Evolutionary conservation across 257 asterid species (phyloP).

Genomic region (Echites panduratus): DNA sequence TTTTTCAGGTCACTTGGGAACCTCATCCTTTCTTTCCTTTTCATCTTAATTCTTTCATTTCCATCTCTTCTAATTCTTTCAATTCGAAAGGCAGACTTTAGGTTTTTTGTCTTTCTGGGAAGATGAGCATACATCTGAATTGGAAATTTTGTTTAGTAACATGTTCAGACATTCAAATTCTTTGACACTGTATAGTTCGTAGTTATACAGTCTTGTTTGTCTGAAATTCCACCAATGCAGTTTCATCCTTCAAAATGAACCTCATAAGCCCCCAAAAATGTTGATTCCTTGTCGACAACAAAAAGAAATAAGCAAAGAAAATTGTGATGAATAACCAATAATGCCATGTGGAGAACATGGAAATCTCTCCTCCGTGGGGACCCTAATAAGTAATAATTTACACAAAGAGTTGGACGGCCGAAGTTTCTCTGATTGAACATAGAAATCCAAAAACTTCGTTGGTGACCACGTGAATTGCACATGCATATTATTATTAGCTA

Average conservation of each 20-base stretch:
- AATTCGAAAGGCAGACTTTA: too few species aligned
- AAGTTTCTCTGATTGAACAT: constrained; percentile 19
- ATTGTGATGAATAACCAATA: neutral
- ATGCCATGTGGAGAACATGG: constrained; percentile 50
- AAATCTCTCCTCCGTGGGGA: constrained; percentile 16
- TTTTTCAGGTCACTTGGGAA: too few species aligned
- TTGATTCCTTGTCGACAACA: neutral
- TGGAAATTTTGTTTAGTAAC: too few species aligned
- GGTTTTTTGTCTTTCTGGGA: too few species aligned
- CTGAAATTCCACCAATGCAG: too few species aligned
- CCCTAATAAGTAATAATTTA: constrained; percentile 36
- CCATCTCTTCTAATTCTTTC: too few species aligned
- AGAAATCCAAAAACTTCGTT: constrained; percentile 18
- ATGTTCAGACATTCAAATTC: too few species aligned
- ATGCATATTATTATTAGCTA: constrained; percentile 16
- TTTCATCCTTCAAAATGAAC: neutral
- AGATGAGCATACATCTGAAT: too few species aligned
- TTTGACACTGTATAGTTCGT: too few species aligned
- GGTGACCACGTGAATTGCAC: constrained; percentile 46
- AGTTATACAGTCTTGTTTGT: too few species aligned
- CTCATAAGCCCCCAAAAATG: neutral
- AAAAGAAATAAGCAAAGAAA: neutral
- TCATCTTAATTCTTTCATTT: too few species aligned
- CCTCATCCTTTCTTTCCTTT: too few species aligned
- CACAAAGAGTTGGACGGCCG: constrained; percentile 17